Evolutionary conservation across 352 stramenopile genomes (phyloP).

Genomic region (Phytophthora macrochlamydospora): DNA sequence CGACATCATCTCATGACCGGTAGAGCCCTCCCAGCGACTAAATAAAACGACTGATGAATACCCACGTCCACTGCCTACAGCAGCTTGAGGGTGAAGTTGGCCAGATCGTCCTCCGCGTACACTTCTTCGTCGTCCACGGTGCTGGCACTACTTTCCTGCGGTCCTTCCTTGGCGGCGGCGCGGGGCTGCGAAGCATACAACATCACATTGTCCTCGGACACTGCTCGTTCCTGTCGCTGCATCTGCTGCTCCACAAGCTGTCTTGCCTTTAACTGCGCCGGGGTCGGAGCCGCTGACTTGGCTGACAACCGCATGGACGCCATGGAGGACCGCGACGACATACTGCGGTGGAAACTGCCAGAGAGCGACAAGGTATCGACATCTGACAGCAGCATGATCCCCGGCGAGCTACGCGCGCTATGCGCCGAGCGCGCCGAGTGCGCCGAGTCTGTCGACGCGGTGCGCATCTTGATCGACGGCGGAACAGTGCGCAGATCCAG

Average conservation of each 20-base stretch:
- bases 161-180: slow-evolving; percentile 15
- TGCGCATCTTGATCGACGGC: slow-evolving; percentile 42
- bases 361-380: slow-evolving; percentile 66
- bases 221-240: slow-evolving; percentile 50
- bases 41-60: slow-evolving; percentile 34
- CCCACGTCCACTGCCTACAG: slow-evolving; percentile 5
- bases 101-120: slow-evolving; percentile 68
- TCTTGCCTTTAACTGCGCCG: slow-evolving; percentile 8
- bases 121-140: slow-evolving; percentile 49
- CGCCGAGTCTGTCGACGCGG: slow-evolving; percentile 49
- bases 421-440: slow-evolving; percentile 42
- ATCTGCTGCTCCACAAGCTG: slow-evolving; percentile 9
- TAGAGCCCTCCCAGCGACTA: slow-evolving; percentile 14
- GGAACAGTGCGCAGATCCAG: slow-evolving; percentile 23
- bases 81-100: slow-evolving; percentile 79
- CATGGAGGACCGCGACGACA: slow-evolving; percentile 21
- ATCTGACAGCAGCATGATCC: slow-evolving; percentile 70
- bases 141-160: slow-evolving; percentile 37
- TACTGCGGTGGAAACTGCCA: slow-evolving; percentile 51
- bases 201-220: slow-evolving; percentile 64
- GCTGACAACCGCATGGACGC: slow-evolving; percentile 11
- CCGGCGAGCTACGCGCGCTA: slow-evolving; percentile 42
- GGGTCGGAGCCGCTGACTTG: slow-evolving; percentile 23
- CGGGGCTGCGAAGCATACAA: slow-evolving; percentile 20
- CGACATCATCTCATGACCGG: background rate